These are phyloP conservation scores for Usnea hakonensis DNA, from an alignment of 495 filamentous ascomycete species.

Conservation along the genomic window DNA sequence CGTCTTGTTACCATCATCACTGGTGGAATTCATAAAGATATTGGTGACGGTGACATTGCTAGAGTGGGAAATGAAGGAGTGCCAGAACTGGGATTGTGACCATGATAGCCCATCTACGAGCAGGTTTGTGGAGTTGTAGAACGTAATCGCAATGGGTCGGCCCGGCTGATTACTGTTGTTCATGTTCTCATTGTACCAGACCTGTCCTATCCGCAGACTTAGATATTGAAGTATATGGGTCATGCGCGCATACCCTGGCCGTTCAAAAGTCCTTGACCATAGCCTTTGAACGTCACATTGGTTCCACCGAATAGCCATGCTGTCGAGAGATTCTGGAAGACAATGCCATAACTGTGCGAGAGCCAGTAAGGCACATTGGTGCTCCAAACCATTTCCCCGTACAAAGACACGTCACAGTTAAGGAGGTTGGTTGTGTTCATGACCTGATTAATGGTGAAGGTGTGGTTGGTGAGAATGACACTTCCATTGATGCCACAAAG, in stretches of 20 bases:
- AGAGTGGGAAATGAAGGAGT: conserved; percentile 33
- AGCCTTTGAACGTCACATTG: conserved; percentile 33
- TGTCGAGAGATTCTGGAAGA: conserved; percentile 43
- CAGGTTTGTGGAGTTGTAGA: conserved; percentile 32
- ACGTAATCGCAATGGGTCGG: conserved; percentile 38
- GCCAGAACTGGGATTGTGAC: conserved; percentile 42
- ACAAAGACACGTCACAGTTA: conserved; percentile 34
- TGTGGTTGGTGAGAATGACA: conserved; percentile 34
- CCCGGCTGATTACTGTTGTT: conserved; percentile 38
- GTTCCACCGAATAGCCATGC: conserved; percentile 41
- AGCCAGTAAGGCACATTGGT: conserved; percentile 42
- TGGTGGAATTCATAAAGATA: conserved; percentile 39
- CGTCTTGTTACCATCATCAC: conserved; percentile 29
- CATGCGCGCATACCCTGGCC: conserved; percentile 30
- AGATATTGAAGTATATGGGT: neutral
- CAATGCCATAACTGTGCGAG: conserved; percentile 34
- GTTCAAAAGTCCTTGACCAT: conserved; percentile 38
- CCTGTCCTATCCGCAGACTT: conserved; percentile 25
- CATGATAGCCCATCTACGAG: conserved; percentile 30
- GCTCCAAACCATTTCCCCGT: conserved; percentile 34
- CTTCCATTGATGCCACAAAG: conserved; percentile 34
- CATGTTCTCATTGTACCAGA: conserved; percentile 35
- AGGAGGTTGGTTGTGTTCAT: conserved; percentile 40
- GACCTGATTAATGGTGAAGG: conserved; percentile 35
- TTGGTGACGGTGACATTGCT: conserved; percentile 34